Base-by-base conservation (phyloP, 441 rosid genomes). In the Eutrema salsugineum region DNA sequence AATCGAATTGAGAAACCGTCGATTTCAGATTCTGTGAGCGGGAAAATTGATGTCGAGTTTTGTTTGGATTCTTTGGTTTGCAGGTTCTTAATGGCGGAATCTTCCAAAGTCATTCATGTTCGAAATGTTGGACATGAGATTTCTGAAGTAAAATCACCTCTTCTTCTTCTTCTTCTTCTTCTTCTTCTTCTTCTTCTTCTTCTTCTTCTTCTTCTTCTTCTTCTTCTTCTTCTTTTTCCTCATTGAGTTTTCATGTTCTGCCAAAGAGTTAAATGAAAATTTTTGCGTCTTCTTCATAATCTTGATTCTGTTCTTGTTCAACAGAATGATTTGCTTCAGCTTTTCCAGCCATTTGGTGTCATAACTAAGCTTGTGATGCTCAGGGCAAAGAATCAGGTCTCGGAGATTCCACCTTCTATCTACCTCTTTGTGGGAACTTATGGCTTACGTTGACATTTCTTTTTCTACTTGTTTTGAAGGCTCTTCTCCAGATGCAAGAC, bases 401-500 rank as follows among this genome's bases (percentile, higher is more conserved):
- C 70, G 36, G 3, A 15, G n/a, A 50, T 51, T 71, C 42, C 15
- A 24, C 43, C n/a, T 4, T 56, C 33, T 39, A 2, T 36, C 36
- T 59, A 24, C 5, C 0, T 74, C 19, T 68, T 69, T 72, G 10
- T 7, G 35, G 14, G 43, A 39, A 12, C 36, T 57, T 50, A 22
- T 73, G 66, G 3, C 28, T 60, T 15, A 49, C 16, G 14, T 2
- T 70, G 48, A 20, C 5, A 6, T 63, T 63, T 51, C 39, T 28
- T 56, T 22, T 78, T 60, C 22, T 72, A 20, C 71, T 47, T 55
- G 1, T n/a, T 62, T 5, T 54, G 28, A 71, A 95, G 99, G 98
- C 99, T 78, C 97, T 95, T 67, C 87, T 95, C 55, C 99, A 95
- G 73, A 91, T 95, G 98, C 97, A 95, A 87, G 98, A 95, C 84